Evolutionary conservation across 257 asterid genomes (phyloP).

Genomic region (Nicotiana benthamiana): DNA sequence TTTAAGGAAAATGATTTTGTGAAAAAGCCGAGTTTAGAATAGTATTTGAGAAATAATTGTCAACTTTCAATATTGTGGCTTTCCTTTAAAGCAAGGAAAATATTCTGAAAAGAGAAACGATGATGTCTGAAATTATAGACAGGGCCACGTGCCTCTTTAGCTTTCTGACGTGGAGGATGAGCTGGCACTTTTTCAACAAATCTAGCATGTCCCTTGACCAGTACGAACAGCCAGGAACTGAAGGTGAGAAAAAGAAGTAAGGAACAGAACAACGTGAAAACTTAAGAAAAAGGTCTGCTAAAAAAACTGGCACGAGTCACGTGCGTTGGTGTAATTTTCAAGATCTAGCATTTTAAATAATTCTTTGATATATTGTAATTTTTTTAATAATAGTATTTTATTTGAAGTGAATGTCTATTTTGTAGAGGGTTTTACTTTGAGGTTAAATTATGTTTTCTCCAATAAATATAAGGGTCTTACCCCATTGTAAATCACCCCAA

Average conservation of each 20-base stretch:
- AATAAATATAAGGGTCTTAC: no score
- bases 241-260: background rate
- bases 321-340: slow-evolving; percentile 2
- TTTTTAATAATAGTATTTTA: no score
- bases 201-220: background rate
- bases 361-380: background rate
- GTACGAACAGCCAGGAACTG: background rate
- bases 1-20: background rate
- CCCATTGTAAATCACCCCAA: no score
- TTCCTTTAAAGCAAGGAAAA: background rate
- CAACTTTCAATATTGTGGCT: background rate
- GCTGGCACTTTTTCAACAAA: background rate
- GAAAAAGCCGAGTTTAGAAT: background rate
- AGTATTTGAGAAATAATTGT: no score
- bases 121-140: background rate
- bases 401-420: no score
- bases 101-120: background rate
- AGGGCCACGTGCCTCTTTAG: background rate
- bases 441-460: no score
- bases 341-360: background rate
- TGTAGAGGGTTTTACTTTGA: no score
- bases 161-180: slow-evolving; percentile 4
- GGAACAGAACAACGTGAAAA: background rate
- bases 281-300: background rate
- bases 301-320: background rate